Evolutionary conservation across 2,329 filamentous ascomycete species (phyloP).

Genomic region (Alternaria angustiovoidea): DNA sequence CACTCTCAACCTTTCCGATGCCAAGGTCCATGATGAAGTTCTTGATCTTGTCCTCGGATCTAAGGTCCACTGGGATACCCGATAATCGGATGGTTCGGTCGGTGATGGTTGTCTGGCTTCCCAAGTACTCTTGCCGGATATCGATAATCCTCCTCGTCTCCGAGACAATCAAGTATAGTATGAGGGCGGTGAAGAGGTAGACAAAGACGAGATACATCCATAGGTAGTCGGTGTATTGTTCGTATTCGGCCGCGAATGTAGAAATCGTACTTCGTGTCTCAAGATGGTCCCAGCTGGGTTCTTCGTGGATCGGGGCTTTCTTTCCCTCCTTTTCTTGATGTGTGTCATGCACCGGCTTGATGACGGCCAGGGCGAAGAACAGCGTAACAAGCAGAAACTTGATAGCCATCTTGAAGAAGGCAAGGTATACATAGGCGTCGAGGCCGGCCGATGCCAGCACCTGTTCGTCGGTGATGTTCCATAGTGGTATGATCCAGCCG

Average conservation of each 20-base stretch:
- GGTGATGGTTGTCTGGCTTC: slow-evolving; percentile 92
- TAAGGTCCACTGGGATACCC: slow-evolving; percentile 80
- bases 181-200: slow-evolving; percentile 86
- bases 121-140: slow-evolving; percentile 87
- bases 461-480: slow-evolving; percentile 86
- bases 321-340: slow-evolving; percentile 55
- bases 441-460: slow-evolving; percentile 88
- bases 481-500: slow-evolving; percentile 90
- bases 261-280: slow-evolving; percentile 34
- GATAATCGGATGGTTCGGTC: slow-evolving; percentile 92
- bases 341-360: slow-evolving; percentile 83
- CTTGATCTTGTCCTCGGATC: slow-evolving; percentile 84
- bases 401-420: slow-evolving; percentile 95
- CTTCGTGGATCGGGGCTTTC: slow-evolving; percentile 37
- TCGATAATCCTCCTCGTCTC: slow-evolving; percentile 88
- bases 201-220: slow-evolving; percentile 97
- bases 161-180: slow-evolving; percentile 81
- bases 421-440: slow-evolving; percentile 95
- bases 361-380: slow-evolving; percentile 80
- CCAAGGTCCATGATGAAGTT: slow-evolving; percentile 85
- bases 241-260: slow-evolving; percentile 40
- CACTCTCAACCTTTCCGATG: slow-evolving; percentile 88
- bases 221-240: slow-evolving; percentile 67
- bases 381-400: slow-evolving; percentile 81
- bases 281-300: slow-evolving; percentile 24